Evolutionary conservation across 805 yeast genomes (phyloP).

Genomic region (Nakazawaea populi): DNA sequence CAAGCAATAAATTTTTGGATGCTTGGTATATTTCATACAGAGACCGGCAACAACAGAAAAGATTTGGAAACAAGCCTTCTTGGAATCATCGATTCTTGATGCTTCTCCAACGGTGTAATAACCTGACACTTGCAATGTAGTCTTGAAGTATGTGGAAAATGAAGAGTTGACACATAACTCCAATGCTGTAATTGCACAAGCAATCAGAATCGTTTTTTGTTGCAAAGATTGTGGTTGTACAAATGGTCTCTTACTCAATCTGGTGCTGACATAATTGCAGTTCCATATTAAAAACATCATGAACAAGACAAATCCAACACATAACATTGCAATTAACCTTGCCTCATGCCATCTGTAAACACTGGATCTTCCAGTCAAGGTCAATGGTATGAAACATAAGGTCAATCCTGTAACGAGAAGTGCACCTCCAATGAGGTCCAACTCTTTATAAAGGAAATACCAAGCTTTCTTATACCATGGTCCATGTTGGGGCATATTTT

Average conservation of each 20-base stretch:
- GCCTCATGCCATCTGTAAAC: slow-evolving; percentile 19
- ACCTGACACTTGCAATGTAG: slow-evolving; percentile 24
- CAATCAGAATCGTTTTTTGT: slow-evolving; percentile 13
- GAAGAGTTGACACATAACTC: slow-evolving; percentile 21
- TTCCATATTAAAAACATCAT: slow-evolving; percentile 16
- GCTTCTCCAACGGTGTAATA: slow-evolving; percentile 23
- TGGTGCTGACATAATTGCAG: neutral
- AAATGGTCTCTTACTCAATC: slow-evolving; percentile 16
- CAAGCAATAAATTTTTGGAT: slow-evolving; percentile 19
- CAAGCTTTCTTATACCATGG: slow-evolving; percentile 10
- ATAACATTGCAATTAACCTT: slow-evolving; percentile 19
- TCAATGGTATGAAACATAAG: slow-evolving; percentile 22
- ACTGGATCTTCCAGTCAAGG: slow-evolving; percentile 19
- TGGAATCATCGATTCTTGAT: slow-evolving; percentile 24
- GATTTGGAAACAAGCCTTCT: slow-evolving; percentile 21
- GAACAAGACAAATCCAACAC: slow-evolving; percentile 18
- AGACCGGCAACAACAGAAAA: slow-evolving; percentile 22
- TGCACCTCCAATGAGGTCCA: slow-evolving; percentile 20
- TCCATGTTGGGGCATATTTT: slow-evolving; percentile 14
- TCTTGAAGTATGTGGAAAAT: slow-evolving; percentile 20
- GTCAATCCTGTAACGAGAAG: slow-evolving; percentile 18
- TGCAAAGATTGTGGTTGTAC: slow-evolving; percentile 20
- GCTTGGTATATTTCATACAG: slow-evolving; percentile 23
- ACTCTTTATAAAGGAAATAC: slow-evolving; percentile 14
- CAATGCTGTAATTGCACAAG: slow-evolving; percentile 16